These are phyloP conservation scores for Hypoxylon sp. DNA, from an alignment of 2,329 filamentous ascomycete genomes.

Conservation along the genomic window DNA sequence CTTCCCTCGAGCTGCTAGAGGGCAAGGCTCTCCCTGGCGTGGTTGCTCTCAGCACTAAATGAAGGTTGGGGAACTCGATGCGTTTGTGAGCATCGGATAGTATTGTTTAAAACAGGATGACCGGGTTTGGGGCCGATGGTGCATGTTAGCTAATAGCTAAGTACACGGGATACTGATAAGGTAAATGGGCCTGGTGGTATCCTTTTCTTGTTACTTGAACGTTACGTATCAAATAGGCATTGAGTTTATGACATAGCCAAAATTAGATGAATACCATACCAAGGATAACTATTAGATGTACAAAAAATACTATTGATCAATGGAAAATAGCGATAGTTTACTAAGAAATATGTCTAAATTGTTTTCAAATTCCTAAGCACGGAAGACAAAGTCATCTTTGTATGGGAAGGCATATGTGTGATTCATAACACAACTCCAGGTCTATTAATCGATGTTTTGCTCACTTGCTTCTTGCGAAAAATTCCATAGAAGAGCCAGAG, in stretches of 20 bases:
- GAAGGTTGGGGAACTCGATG: constrained; percentile 53
- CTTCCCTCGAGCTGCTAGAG: constrained; percentile 95
- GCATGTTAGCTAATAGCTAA: constrained; percentile 3
- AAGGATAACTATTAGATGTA: constrained; percentile 17
- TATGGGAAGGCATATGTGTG: neutral
- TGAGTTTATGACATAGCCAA: constrained; percentile 27
- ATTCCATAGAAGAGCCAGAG: constrained; percentile 6
- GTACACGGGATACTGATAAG: constrained; percentile 17
- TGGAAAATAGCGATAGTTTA: neutral
- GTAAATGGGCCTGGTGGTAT: constrained; percentile 24
- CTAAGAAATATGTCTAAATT: neutral
- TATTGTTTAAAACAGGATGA: constrained; percentile 18
- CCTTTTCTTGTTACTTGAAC: constrained; percentile 16
- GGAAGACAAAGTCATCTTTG: neutral
- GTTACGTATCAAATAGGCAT: constrained; percentile 20
- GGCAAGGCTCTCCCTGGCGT: constrained; percentile 98
- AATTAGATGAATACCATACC: constrained; percentile 35
- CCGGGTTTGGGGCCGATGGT: constrained; percentile 7
- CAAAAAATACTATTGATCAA: too few relatives aligned
- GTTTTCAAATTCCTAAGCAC: neutral
- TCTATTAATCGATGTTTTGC: constrained; percentile 32
- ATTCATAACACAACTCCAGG: neutral
- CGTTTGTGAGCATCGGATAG: constrained; percentile 27
- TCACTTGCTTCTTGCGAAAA: neutral
- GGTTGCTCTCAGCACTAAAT: constrained; percentile 86